Evolutionary conservation across 176 grass and related monocot genomes (phyloP), one percentile per base, ranked within the genome.

Genomic region (Triticum urartu): DNA sequence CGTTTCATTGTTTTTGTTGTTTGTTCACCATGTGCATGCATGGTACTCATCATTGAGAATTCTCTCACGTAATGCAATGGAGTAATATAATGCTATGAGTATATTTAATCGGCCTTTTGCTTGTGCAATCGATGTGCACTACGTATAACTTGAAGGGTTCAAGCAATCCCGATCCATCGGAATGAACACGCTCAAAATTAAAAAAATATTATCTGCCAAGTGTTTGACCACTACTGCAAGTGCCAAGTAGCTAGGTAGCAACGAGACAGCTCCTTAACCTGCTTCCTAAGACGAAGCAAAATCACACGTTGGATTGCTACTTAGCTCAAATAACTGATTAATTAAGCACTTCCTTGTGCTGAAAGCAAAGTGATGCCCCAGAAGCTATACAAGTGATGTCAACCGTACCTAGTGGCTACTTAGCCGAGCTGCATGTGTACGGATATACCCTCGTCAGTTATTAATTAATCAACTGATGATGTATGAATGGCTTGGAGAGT

Each of bases 241-340:
- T 21, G 54, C 54, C 54, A 58, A 43, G 62, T 21, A 40, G 13
- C 42, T 6, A 48, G 39, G 70, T 7, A 58, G 5, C 18, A 58
- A 20, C 15, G 54, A 58, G 52, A 56, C 33, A 75, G 7, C 43
- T 43, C 39, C 39, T 45, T 45, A 34, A 20, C 48, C 59, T 83
- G 72, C 86, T 78, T 88, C 80, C 72, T 78, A 70, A 61, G 21
- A 74, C 5, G 63, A 88, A 59, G 73, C 86, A 83, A 35, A 69
- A 82, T 0, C 52, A 28, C 79, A 45, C 11, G 33, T 81, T 28
- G 54, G 8, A 40, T 52, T 21, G 38, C 11, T 86, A 60, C 67
- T 72, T 54, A 8, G n/a, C 4, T 75, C 14, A 85, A 59, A 86
- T 10, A 14, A 25, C 33, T 6, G 45, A 59, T 59, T 12, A 14